These are phyloP conservation scores for Pythium vanterpoolii DNA, from an alignment of 352 stramenopile genomes.

Conservation along the genomic window DNA sequence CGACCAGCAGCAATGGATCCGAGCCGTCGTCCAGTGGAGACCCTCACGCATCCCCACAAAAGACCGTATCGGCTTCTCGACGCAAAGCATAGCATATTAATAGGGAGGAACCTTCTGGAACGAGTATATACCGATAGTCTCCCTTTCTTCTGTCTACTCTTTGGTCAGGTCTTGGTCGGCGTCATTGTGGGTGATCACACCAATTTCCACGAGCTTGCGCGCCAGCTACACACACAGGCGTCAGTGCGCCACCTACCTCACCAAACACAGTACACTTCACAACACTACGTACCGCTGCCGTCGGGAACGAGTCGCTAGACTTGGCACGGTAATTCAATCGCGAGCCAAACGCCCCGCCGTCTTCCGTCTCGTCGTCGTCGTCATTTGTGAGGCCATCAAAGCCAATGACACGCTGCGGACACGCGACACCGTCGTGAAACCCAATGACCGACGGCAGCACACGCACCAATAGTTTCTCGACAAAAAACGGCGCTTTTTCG, in stretches of 20 bases:
- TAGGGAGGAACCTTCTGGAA: not conserved
- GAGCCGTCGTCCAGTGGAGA: not conserved
- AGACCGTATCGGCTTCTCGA: not conserved
- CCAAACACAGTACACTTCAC: too few species aligned
- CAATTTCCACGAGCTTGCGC: constrained; percentile 54
- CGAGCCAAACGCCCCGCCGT: constrained; percentile 38
- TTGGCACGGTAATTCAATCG: constrained; percentile 38
- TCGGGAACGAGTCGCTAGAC: constrained; percentile 59
- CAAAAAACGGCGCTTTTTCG: constrained; percentile 94
- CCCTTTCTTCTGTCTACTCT: not conserved
- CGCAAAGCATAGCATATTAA: constrained; percentile 3
- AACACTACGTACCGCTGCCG: constrained; percentile 36
- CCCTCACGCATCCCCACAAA: not conserved
- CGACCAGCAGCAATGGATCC: not conserved
- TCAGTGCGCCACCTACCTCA: too few species aligned
- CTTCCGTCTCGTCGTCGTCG: constrained; percentile 56
- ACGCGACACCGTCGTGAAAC: constrained; percentile 90
- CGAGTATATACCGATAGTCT: not conserved
- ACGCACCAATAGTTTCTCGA: constrained; percentile 91
- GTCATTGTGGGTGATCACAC: constrained; percentile 46
- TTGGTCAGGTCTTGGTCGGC: constrained; percentile 32
- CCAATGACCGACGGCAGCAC: constrained; percentile 93
- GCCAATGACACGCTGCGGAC: constrained; percentile 86
- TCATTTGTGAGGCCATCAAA: constrained; percentile 91
- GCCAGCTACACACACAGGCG: constrained; percentile 47